Percentiles rank a stretch among this genome's conserved stretches.
Conservation (phyloP, 148 eudicot genomes). For the Dysphania ambrosioides region DNA sequence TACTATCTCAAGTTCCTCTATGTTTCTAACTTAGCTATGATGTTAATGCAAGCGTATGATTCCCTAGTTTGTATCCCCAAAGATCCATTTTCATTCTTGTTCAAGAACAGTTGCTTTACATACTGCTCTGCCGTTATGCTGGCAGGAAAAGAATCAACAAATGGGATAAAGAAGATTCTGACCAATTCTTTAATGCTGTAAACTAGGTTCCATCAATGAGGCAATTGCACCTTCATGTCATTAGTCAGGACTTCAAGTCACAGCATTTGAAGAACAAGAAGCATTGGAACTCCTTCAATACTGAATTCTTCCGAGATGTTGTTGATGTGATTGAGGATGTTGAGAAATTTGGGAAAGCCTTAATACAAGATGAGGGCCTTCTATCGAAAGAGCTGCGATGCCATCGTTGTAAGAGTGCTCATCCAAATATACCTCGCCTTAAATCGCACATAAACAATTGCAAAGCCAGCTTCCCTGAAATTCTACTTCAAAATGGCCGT, state of each 20-base stretch:
- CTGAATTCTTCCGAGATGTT: slow-evolving; percentile 82
- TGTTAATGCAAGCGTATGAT: background rate
- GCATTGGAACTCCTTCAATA: slow-evolving; percentile 95
- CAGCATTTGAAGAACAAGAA: slow-evolving; percentile 78
- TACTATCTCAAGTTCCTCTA: background rate
- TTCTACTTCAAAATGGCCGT: slow-evolving; percentile 49
- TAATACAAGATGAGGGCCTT: slow-evolving; percentile 41
- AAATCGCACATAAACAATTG: slow-evolving; percentile 64
- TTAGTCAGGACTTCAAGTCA: slow-evolving; percentile 92
- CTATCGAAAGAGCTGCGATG: slow-evolving; percentile 74
- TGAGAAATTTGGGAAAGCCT: slow-evolving; percentile 42
- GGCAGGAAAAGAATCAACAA: background rate
- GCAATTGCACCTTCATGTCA: slow-evolving; percentile 87
- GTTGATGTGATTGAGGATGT: slow-evolving; percentile 78
- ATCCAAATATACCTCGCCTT: slow-evolving; percentile 85
- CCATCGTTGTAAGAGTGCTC: slow-evolving; percentile 87
- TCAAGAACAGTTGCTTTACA: background rate
- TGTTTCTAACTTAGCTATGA: background rate
- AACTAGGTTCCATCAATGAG: slow-evolving; percentile 86
- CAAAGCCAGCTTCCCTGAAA: slow-evolving; percentile 52
- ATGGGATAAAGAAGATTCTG: background rate
- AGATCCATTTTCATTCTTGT: background rate
- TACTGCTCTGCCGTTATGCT: background rate
- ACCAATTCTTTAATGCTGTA: slow-evolving; percentile 1
- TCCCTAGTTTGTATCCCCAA: background rate